Evolutionary conservation across 495 filamentous ascomycete genomes (phyloP), one percentile per base, ranked within the genome.

Genomic region (Penicillium crystallinum): DNA sequence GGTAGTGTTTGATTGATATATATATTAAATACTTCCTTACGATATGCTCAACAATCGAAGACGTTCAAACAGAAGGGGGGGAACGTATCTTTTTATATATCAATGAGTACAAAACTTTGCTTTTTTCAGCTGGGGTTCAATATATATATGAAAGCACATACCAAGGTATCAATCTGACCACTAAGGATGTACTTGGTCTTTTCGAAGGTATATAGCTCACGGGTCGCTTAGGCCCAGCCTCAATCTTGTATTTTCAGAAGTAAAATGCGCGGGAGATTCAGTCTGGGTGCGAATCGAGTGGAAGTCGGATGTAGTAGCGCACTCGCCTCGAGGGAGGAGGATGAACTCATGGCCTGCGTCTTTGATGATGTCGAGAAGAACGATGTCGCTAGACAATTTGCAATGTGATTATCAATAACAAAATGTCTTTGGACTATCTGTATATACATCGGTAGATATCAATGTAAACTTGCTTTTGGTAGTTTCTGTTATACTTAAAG

Each of bases 241-340:
- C 62, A 25, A 67, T 67, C 55, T 67, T 67, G 29, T 67, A 68
- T 43, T 66, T 5, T 63, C 65, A 0, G 65, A 68, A 11, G 65
- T 68, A 15, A 68, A 43, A 42, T 62, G 30, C 1, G 65, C 52
- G 6, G 65, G 65, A 4, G 63, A 61, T 8, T 64, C 57, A 3
- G 63, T 66, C 49, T 64, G 47, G 39, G 65, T 68, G 29, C 61
- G 63, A 3, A 62, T 66, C 2, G 63, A 62, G 47, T 66, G 65
- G 51, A 64, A 68, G 45, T 68, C 63, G 37, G 63, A 61, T 2
- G 57, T 59, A 22, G 54, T 64, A 38, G 63, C 65, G 44, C 66
- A 66, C 49, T 64, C 61, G 29, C 61, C 65, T 31, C 56, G 40
- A 12, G 65, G 65, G 4, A 66, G 58, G 31, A 58, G 61, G 19